Conservation (phyloP, 2,329 filamentous ascomycete genomes). For the Alternaria solani region DNA sequence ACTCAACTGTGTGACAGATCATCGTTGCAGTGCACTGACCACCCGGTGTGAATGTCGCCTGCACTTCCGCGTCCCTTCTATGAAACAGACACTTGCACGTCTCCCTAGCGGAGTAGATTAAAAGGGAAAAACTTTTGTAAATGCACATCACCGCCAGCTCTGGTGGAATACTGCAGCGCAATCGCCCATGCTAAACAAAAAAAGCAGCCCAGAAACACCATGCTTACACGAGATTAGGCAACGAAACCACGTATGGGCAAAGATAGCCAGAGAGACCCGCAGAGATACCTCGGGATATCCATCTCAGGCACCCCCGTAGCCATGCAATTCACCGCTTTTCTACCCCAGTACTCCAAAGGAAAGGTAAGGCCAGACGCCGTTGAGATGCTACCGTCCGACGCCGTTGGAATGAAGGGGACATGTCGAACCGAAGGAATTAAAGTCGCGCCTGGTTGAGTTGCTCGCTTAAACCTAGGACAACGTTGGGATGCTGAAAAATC, state of each 20-base stretch:
- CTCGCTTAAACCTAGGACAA: constrained; percentile 41
- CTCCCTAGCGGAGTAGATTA: constrained; percentile 7
- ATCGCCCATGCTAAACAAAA: constrained; percentile 33
- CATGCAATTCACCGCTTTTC: constrained; percentile 32
- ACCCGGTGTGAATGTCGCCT: not conserved
- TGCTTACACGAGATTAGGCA: constrained; percentile 34
- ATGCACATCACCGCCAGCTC: constrained; percentile 25
- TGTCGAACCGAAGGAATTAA: constrained; percentile 31
- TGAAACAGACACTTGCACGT: constrained; percentile 5
- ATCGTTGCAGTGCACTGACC: constrained; percentile 3
- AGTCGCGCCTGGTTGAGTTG: constrained; percentile 47
- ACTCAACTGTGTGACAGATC: not conserved
- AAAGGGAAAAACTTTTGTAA: constrained; percentile 33
- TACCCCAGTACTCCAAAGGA: constrained; percentile 25
- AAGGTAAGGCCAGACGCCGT: constrained; percentile 16
- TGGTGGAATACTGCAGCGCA: constrained; percentile 25
- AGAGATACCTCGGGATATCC: constrained; percentile 15
- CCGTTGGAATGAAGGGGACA: constrained; percentile 24
- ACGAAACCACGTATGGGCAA: constrained; percentile 8
- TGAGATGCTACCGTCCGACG: constrained; percentile 19
- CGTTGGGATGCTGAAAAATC: constrained; percentile 35
- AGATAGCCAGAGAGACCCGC: constrained; percentile 11
- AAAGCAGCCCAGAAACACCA: constrained; percentile 47
- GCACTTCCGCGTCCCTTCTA: not conserved
- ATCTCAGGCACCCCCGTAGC: constrained; percentile 15